Percentiles rank a stretch among this genome's conserved stretches.
These are phyloP conservation scores for Xylaria cubensis DNA, from an alignment of 495 filamentous ascomycete genomes.

Conservation along the genomic window DNA sequence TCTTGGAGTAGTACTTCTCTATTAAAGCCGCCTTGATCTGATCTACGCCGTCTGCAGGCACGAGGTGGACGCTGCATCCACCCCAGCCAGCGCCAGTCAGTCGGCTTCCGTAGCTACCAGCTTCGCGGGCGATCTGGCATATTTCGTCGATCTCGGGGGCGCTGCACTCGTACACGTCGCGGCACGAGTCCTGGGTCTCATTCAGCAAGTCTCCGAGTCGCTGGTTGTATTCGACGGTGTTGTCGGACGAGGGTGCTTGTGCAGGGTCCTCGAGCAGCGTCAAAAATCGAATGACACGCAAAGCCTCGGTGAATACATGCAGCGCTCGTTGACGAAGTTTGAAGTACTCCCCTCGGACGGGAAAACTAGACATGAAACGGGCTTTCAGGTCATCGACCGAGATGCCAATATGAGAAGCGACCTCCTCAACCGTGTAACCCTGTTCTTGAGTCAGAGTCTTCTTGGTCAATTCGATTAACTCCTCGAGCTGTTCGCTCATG, in stretches of 20 bases:
- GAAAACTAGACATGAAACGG: slow-evolving; percentile 81
- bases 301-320: slow-evolving; percentile 90
- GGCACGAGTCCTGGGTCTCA: slow-evolving; percentile 84
- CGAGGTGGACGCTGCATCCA: slow-evolving; percentile 91
- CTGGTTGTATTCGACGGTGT: slow-evolving; percentile 67
- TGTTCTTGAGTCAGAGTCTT: slow-evolving; percentile 71
- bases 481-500: slow-evolving; percentile 69
- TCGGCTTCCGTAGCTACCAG: slow-evolving; percentile 83
- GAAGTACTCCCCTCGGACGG: slow-evolving; percentile 87
- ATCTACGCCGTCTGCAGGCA: slow-evolving; percentile 85
- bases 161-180: slow-evolving; percentile 85
- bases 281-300: slow-evolving; percentile 85
- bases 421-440: slow-evolving; percentile 89
- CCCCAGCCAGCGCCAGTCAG: slow-evolving; percentile 97
- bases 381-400: slow-evolving; percentile 72
- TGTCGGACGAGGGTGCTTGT: slow-evolving; percentile 41
- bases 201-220: slow-evolving; percentile 87
- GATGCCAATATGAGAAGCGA: slow-evolving; percentile 74
- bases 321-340: slow-evolving; percentile 82
- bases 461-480: slow-evolving; percentile 68
- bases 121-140: slow-evolving; percentile 75
- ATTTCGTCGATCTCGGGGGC: slow-evolving; percentile 89
- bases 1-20: slow-evolving; percentile 82
- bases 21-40: slow-evolving; percentile 77
- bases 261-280: slow-evolving; percentile 63